These are phyloP conservation scores for Scolecobasidium constrictum DNA, from an alignment of 2,329 filamentous ascomycete genomes.

Conservation along the genomic window DNA sequence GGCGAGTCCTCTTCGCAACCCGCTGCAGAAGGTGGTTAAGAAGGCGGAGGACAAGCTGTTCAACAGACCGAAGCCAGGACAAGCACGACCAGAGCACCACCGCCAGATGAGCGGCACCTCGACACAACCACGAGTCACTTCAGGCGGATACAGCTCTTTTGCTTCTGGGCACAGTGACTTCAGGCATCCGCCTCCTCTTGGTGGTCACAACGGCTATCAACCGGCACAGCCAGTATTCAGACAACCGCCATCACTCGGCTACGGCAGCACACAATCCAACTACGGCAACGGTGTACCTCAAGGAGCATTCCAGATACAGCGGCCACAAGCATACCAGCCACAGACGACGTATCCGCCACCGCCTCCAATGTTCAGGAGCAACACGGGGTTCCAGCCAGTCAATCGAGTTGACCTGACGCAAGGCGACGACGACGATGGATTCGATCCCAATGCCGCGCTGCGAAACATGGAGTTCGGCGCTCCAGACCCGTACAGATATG, in stretches of 20 bases:
- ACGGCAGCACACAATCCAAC: background rate
- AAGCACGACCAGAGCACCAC: slow-evolving; percentile 40
- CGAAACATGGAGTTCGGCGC: slow-evolving; percentile 39
- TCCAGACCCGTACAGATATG: slow-evolving; percentile 48
- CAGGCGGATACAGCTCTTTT: slow-evolving; percentile 17
- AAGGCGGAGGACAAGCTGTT: slow-evolving; percentile 30
- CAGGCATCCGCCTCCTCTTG: slow-evolving; percentile 21
- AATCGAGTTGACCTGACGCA: slow-evolving; percentile 40
- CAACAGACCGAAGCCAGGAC: slow-evolving; percentile 40
- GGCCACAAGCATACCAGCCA: slow-evolving; percentile 3
- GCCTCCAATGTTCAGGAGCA: slow-evolving; percentile 42
- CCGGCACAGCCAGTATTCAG: slow-evolving; percentile 1
- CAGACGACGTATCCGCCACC: slow-evolving; percentile 20
- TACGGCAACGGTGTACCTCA: background rate
- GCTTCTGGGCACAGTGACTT: slow-evolving; percentile 31
- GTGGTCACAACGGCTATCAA: background rate
- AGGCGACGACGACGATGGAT: slow-evolving; percentile 31
- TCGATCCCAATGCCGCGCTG: slow-evolving; percentile 36
- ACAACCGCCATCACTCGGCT: background rate
- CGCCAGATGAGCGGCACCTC: slow-evolving; percentile 40
- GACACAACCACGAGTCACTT: slow-evolving; percentile 1
- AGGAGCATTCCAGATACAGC: background rate
- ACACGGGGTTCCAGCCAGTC: slow-evolving; percentile 12
- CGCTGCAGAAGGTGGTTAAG: slow-evolving; percentile 22
- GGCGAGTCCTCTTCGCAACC: slow-evolving; percentile 44